A percentile compares a stretch with the other conserved stretches of the same genome.
phyloP scores from a whole-genome alignment of 2,329 filamentous ascomycete genomes.

The Aureobasidium sp. region DNA sequence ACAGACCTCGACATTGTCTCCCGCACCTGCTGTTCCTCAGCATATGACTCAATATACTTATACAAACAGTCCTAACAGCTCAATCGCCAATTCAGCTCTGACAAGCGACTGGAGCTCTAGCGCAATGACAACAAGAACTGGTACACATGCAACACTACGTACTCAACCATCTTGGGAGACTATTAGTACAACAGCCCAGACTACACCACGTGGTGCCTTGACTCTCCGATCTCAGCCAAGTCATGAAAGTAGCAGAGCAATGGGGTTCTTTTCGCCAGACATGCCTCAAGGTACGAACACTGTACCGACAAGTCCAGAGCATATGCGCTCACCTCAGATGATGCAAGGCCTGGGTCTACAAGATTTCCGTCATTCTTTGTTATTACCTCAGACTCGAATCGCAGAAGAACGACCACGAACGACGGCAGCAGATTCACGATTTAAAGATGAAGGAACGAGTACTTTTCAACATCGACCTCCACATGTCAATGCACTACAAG shows the following conservation, averaged over 20 bases:
- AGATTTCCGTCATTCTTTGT: conserved; percentile 10
- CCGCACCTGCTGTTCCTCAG: conserved; percentile 35
- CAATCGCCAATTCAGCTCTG: conserved; percentile 26
- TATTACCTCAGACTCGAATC: conserved; percentile 12
- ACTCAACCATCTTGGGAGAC: conserved; percentile 27
- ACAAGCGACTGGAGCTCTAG: conserved; percentile 28
- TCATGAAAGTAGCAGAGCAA: neutral
- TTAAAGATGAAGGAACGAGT: neutral
- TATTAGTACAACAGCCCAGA: conserved; percentile 15
- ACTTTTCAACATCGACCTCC: conserved; percentile 13
- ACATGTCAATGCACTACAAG: conserved; percentile 23
- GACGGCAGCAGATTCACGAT: neutral
- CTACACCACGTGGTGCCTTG: conserved; percentile 19
- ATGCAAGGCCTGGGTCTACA: conserved; percentile 8
- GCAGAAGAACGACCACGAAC: conserved; percentile 11
- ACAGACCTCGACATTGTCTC: conserved; percentile 26
- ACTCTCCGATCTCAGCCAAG: conserved; percentile 8
- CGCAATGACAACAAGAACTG: conserved; percentile 10
- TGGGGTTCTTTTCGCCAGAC: conserved; percentile 6
- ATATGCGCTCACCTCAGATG: conserved; percentile 1
- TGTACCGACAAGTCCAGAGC: conserved; percentile 15
- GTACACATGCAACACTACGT: conserved; percentile 11
- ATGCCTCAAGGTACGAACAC: neutral
- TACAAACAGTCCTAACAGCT: conserved; percentile 24
- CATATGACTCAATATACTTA: conserved; percentile 24